Evolutionary conservation across 139 green algal genomes (phyloP).

Genomic region (Coccomyxa sp.): DNA sequence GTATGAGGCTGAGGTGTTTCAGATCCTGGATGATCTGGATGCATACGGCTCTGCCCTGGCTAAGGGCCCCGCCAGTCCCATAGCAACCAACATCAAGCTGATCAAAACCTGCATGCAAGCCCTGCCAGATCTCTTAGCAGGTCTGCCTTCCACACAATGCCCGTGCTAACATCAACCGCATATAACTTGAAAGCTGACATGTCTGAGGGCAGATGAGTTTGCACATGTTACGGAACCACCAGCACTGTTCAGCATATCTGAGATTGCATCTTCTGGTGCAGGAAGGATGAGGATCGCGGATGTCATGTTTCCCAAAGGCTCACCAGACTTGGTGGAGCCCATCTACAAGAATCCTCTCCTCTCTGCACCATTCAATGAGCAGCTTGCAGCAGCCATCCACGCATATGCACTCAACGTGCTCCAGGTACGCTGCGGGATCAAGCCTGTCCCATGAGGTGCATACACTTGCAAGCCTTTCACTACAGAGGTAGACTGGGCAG

Average conservation of each 20-base stretch:
- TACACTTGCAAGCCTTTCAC: too few relatives aligned
- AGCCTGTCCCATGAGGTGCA: too few relatives aligned
- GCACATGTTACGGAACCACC: background rate
- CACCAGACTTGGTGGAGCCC: slow-evolving; percentile 10
- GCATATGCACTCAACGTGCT: background rate
- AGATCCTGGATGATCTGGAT: too few relatives aligned
- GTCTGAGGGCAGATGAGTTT: background rate
- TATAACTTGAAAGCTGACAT: background rate
- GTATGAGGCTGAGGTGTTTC: too few relatives aligned
- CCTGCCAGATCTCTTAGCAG: slow-evolving; percentile 5
- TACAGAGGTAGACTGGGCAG: too few relatives aligned
- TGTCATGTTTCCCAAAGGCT: slow-evolving; percentile 12
- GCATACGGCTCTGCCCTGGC: background rate
- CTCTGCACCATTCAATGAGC: slow-evolving; percentile 13
- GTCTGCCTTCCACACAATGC: too few relatives aligned
- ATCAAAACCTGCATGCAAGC: background rate
- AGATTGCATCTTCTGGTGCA: background rate
- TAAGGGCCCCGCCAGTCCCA: background rate
- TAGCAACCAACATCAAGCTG: slow-evolving; percentile 1
- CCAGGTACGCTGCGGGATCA: too few relatives aligned
- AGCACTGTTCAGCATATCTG: background rate
- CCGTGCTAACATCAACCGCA: too few relatives aligned
- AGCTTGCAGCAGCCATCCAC: background rate
- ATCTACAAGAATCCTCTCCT: slow-evolving; percentile 13
- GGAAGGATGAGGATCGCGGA: slow-evolving; percentile 7